Conservation (phyloP, 306 rosid genomes). For the Quillaja saponaria region DNA sequence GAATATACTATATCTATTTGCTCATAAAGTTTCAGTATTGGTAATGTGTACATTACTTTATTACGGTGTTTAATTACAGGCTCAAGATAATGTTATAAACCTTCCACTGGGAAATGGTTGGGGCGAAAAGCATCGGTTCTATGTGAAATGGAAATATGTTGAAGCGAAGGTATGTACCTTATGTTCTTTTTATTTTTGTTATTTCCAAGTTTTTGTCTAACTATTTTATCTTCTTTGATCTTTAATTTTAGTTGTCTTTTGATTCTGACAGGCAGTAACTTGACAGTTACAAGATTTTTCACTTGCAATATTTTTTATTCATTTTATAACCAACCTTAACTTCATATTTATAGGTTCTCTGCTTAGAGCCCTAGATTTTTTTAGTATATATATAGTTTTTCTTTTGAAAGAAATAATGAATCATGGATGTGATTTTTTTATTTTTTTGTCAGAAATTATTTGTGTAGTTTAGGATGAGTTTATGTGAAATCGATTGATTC, state of each 20-base stretch:
- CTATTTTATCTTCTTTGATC: slow-evolving; percentile 3
- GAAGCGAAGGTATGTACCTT: slow-evolving; percentile 75
- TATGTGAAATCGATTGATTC: no score
- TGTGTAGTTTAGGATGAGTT: no score
- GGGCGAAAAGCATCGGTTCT: slow-evolving; percentile 89
- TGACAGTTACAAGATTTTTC: background rate
- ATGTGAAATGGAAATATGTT: slow-evolving; percentile 83
- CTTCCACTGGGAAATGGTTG: slow-evolving; percentile 87
- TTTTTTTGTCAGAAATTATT: no score
- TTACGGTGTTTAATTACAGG: slow-evolving; percentile 49
- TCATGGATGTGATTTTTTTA: no score
- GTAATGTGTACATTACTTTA: slow-evolving; percentile 21
- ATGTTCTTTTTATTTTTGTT: background rate
- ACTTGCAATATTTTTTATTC: background rate
- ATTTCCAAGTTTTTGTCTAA: slow-evolving; percentile 12
- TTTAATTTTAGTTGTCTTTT: background rate
- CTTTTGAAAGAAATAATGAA: background rate
- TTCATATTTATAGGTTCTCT: no score
- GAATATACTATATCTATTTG: background rate
- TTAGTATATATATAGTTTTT: no score
- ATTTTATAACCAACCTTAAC: background rate
- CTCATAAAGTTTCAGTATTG: slow-evolving; percentile 13
- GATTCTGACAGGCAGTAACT: background rate
- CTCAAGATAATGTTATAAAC: slow-evolving; percentile 96
- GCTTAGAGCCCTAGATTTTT: no score